These are phyloP conservation scores for Coccomyxa subellipsoidea DNA, from an alignment of 163 green algal genomes.

Conservation along the genomic window DNA sequence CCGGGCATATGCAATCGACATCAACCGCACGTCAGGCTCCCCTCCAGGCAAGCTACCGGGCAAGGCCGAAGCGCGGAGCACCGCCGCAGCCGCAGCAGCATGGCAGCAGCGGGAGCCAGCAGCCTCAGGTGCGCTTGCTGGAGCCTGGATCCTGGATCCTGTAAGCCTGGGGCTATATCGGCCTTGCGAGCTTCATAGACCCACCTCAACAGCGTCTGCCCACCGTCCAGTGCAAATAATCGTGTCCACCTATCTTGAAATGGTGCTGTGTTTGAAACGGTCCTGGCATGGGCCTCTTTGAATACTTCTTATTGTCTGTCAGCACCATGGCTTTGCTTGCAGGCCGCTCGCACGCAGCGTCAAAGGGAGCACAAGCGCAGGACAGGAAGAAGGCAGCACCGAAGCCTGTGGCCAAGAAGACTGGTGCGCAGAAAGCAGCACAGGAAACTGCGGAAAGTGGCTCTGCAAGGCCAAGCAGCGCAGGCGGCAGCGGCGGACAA, in stretches of 20 bases:
- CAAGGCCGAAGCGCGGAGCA: not conserved
- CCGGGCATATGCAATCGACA: constrained; percentile 1
- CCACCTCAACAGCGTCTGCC: not conserved
- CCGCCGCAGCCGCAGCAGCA: not conserved
- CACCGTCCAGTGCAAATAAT: too few species aligned
- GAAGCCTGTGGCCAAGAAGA: not conserved
- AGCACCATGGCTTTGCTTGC: not conserved
- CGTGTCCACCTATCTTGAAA: too few species aligned
- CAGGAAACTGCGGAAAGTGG: too few species aligned
- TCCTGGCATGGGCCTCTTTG: too few species aligned
- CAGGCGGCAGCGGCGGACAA: not conserved
- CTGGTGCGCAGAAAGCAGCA: not conserved
- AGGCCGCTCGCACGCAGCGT: not conserved
- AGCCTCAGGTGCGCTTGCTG: not conserved
- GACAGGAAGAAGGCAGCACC: not conserved
- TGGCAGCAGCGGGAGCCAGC: not conserved
- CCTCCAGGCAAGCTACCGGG: not conserved
- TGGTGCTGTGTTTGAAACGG: too few species aligned
- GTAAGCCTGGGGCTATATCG: too few species aligned
- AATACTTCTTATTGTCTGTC: too few species aligned
- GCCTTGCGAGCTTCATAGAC: not conserved
- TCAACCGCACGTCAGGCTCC: not conserved
- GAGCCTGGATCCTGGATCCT: too few species aligned
- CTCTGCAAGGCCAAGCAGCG: not conserved
- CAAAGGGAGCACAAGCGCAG: not conserved